Conservation (phyloP, 2,329 filamentous ascomycete genomes). For the Aphanocladium album region DNA sequence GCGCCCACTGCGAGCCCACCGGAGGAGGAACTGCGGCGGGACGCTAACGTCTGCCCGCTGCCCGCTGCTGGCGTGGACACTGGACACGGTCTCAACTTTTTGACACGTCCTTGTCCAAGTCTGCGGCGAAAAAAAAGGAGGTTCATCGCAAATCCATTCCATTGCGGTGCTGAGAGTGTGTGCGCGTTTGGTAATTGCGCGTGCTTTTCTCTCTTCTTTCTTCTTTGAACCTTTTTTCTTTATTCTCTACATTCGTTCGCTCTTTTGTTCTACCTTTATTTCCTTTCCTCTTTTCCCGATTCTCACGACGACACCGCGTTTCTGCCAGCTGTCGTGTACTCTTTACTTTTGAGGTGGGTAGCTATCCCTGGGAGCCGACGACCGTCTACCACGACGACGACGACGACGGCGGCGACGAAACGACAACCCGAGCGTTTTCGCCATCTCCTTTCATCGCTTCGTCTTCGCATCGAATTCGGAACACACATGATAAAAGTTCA, state of each 20-base stretch:
- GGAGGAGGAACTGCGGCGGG: too few relatives aligned
- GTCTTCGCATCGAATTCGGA: neutral
- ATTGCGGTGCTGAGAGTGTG: slow-evolving; percentile 17
- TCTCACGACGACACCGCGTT: slow-evolving; percentile 12
- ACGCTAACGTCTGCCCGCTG: too few relatives aligned
- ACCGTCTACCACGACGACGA: too few relatives aligned
- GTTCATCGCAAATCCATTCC: slow-evolving; percentile 14
- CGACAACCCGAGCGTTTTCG: neutral
- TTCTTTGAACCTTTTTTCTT: neutral
- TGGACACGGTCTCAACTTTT: slow-evolving; percentile 14
- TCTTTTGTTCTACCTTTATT: slow-evolving; percentile 14
- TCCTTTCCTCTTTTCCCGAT: slow-evolving; percentile 15
- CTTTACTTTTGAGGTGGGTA: slow-evolving; percentile 4
- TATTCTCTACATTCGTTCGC: slow-evolving; percentile 14
- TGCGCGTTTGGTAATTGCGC: slow-evolving; percentile 1
- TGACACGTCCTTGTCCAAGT: too few relatives aligned
- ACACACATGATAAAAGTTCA: neutral
- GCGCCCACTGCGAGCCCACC: too few relatives aligned
- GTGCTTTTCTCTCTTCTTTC: neutral
- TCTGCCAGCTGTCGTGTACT: neutral
- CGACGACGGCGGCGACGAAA: too few relatives aligned
- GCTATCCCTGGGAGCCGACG: neutral
- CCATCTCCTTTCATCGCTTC: neutral
- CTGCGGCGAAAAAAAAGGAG: slow-evolving; percentile 8
- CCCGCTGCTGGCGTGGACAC: too few relatives aligned